Evolutionary conservation across 2,329 filamentous ascomycete species (phyloP).

Genomic region (Calonectria montana): DNA sequence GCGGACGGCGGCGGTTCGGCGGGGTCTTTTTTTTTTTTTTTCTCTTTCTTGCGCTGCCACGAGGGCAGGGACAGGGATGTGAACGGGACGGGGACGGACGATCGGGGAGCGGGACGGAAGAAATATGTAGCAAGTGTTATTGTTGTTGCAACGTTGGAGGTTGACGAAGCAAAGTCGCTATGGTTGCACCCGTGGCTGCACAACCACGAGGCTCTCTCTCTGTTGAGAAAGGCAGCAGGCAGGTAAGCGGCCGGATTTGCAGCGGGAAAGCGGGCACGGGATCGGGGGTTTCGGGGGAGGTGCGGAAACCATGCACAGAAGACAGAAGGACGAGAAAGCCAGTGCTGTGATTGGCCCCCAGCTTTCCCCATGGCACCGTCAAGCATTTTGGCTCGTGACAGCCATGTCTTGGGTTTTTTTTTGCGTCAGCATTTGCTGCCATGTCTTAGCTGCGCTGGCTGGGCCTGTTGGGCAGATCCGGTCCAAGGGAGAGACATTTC

Average conservation of each 20-base stretch:
- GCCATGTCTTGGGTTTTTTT: constrained; percentile 15
- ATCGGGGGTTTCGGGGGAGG: constrained; percentile 29
- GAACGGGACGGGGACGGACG: neutral
- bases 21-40: constrained; percentile 19
- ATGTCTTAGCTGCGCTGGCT: neutral
- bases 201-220: neutral
- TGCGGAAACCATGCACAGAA: constrained; percentile 21
- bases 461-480: neutral
- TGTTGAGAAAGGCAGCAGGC: constrained; percentile 17
- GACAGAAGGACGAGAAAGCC: constrained; percentile 7
- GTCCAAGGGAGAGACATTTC: constrained; percentile 18
- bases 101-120: neutral
- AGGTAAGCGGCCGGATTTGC: constrained; percentile 15
- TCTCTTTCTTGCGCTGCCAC: constrained; percentile 11
- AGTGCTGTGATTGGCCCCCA: constrained; percentile 31
- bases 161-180: neutral
- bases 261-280: constrained; percentile 28
- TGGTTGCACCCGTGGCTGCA: constrained; percentile 23
- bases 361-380: constrained; percentile 33
- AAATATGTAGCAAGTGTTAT: neutral
- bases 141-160: neutral
- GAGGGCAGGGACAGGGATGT: neutral
- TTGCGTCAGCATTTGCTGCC: neutral
- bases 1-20: constrained; percentile 21
- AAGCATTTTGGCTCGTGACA: constrained; percentile 42